Conservation (phyloP, 2,329 filamentous ascomycete genomes). For the Claviceps quebecensis region DNA sequence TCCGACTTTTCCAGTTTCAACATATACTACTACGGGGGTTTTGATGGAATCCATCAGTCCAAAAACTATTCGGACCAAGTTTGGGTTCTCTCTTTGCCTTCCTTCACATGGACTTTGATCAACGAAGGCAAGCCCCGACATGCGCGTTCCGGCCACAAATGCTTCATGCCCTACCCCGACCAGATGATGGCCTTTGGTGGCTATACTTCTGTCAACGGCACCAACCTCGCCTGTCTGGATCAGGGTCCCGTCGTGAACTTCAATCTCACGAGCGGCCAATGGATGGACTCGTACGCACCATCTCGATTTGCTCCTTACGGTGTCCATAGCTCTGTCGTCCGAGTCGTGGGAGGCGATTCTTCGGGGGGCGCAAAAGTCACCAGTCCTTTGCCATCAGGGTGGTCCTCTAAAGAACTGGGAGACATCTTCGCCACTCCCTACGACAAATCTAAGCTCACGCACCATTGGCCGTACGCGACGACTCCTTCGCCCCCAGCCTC, state of each 20-base stretch:
- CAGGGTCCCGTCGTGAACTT: conserved; percentile 49
- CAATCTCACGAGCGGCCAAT: conserved; percentile 55
- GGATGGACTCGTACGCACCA: conserved; percentile 59
- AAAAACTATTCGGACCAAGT: conserved; percentile 47
- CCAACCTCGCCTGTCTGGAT: conserved; percentile 29
- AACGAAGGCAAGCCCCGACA: conserved; percentile 31
- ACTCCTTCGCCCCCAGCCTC: not conserved
- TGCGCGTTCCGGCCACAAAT: conserved; percentile 59
- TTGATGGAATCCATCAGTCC: conserved; percentile 33
- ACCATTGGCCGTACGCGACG: conserved; percentile 45
- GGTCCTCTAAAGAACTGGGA: conserved; percentile 33
- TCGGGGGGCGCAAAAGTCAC: conserved; percentile 57
- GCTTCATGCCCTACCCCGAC: conserved; percentile 60
- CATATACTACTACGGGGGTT: conserved; percentile 76
- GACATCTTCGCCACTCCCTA: conserved; percentile 43
- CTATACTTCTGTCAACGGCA: conserved; percentile 26
- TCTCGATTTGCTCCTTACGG: conserved; percentile 48
- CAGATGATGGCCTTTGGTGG: conserved; percentile 73
- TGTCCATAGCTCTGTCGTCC: conserved; percentile 50
- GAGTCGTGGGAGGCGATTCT: conserved; percentile 52
- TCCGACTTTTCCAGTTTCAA: conserved; percentile 62
- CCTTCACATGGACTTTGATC: conserved; percentile 61
- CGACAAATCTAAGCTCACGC: conserved; percentile 38
- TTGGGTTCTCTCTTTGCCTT: conserved; percentile 68
- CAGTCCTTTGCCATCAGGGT: conserved; percentile 44